A percentile compares a stretch with the other conserved stretches of the same genome.
Conservation (phyloP, 2,329 filamentous ascomycete species). For the Aspergillus eucalypticola region DNA sequence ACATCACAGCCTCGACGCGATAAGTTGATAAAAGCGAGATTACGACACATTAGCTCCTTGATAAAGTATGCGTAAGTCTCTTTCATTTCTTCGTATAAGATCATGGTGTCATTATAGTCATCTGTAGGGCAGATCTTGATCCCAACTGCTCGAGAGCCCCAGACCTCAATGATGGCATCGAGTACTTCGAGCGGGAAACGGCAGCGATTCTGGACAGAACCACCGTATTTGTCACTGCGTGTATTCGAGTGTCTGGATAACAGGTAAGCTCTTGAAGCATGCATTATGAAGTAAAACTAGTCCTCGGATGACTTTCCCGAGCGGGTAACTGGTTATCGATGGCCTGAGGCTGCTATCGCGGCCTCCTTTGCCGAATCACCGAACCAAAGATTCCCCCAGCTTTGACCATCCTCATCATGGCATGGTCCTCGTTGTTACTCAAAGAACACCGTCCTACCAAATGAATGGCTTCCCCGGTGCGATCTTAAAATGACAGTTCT, state of each 20-base stretch:
- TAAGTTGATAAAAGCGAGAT: slow-evolving; percentile 17
- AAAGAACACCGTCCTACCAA: no score
- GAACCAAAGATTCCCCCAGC: no score
- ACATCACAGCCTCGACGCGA: slow-evolving; percentile 15
- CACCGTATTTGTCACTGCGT: slow-evolving; percentile 36
- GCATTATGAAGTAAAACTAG: not conserved
- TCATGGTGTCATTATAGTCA: slow-evolving; percentile 22
- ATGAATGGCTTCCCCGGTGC: not conserved
- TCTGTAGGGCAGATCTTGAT: slow-evolving; percentile 34
- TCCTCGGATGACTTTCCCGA: not conserved
- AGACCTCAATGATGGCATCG: slow-evolving; percentile 28
- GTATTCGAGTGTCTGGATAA: slow-evolving; percentile 17
- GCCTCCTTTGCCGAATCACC: no score
- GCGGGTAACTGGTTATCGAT: not conserved
- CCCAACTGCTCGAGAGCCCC: slow-evolving; percentile 21
- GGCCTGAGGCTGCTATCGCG: not conserved
- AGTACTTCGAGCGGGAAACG: slow-evolving; percentile 35
- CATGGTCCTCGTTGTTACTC: no score
- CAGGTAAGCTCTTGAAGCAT: not conserved
- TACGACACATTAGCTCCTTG: slow-evolving; percentile 12
- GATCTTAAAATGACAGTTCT: not conserved
- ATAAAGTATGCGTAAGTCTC: not conserved
- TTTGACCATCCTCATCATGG: no score
- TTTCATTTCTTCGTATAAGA: slow-evolving; percentile 19
- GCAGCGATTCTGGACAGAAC: slow-evolving; percentile 32